Evolutionary conservation across 148 eudicot genomes (phyloP), one percentile per base, ranked within the genome.

Genomic region (Camellia japonica): DNA sequence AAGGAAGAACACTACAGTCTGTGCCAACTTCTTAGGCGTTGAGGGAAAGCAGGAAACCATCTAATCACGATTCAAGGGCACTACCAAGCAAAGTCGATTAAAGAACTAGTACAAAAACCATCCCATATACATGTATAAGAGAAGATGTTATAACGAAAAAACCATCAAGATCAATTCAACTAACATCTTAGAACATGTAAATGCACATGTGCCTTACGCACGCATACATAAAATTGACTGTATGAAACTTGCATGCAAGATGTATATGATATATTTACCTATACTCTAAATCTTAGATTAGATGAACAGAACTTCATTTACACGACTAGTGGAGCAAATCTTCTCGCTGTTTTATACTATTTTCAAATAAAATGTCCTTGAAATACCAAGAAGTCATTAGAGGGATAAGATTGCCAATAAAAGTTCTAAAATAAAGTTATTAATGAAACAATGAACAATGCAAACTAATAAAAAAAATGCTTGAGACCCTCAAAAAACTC

Each of bases 1-100:
- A 52, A 93, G 56, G 80, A 93, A 95, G 52, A 56, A 78, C 12
- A 87, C 94, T 14, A 86, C 8, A 8, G 91, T 91, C 85, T 85
- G 75, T 43, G 86, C 94, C 80, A 88, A 46, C 82, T 90, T 93
- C 73, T 78, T 71, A 12, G 98, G 97, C 0, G 98, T 87, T 30
- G 97, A 92, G 14, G 95, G 97, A 82, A 79, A 95, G 85, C 97
- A 93, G 46, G 68, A 52, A 73, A 84, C 90, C 97, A 93, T 93
- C 80, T 80, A 55, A 79, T 60, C 71, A 51, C 60, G 68, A 76
- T 78, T 83, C 75, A 56, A 83, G 65, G 7, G 79, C 86, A 43
- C 41, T 11, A 56, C 43, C 65, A 66, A 55, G 58, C 8, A 55
- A 55, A 55, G 3, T 11, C 10, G 58, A 55, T 55, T 46, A 11